Base-by-base conservation (phyloP, 2,329 filamentous ascomycete species). In the Aspergillus sp. region DNA sequence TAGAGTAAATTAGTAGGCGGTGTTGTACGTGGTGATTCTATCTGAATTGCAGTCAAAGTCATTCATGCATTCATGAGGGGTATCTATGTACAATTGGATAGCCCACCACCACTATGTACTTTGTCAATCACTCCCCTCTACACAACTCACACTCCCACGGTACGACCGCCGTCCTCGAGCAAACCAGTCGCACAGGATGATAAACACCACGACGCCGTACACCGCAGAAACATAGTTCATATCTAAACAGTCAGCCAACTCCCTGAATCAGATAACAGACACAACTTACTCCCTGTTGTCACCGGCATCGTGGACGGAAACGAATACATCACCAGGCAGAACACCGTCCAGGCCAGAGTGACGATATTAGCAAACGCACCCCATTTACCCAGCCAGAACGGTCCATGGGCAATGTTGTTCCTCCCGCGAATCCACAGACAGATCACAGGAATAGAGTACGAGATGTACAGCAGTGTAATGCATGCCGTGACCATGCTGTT, bases 351-450 rank as follows among this genome's bases (percentile, higher is more conserved):
- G 13, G 60, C 40, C 13, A 80, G 63, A 10, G 57, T 62, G 6
- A 79, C 66, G 16, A 71, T 61, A 55, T 80, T 79, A 13, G 72
- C 63, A 42, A 73, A 59, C 19, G 73, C 52, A 1, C 77, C 77
- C 40, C 76, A 38, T 4, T 65, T 66, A 1, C 76, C 77, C 22
- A 80, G 63, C 71, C 74, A 79, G 65, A 80, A 80, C 0, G 77
- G 76, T 0, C 77, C 77, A 52, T 72, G 73, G 1, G 56, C 53
- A 60, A 79, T 73, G 48, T 70, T 75, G 35, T 74, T 60, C 45
- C 78, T 74, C 19, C 78, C 77, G 20, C 67, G 67, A 46, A 75
- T 58, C 24, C 79, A 69, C 35, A 79, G 70, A 53, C 73, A 78
- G 48, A 74, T 51, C 32, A 80, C 70, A 0, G 78, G 78, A 46